These are phyloP conservation scores for Colletotrichum filicis DNA, from an alignment of 2,329 filamentous ascomycete species.

Conservation along the genomic window DNA sequence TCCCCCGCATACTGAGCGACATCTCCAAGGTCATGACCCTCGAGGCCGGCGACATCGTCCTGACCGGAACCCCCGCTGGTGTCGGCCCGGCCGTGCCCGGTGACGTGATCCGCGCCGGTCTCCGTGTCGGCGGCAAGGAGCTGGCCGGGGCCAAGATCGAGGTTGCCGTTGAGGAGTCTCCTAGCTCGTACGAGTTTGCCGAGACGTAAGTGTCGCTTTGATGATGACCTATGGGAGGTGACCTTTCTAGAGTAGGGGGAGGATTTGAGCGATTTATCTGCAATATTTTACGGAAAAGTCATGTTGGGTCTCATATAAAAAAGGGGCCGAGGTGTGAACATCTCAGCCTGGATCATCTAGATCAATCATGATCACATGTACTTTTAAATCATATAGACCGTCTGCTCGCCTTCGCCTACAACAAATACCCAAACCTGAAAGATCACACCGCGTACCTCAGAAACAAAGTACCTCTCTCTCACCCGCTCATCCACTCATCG, in stretches of 20 bases:
- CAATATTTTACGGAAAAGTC: background rate
- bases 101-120: constrained; percentile 86
- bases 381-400: constrained; percentile 16
- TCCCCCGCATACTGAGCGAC: constrained; percentile 88
- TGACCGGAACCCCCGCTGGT: constrained; percentile 98
- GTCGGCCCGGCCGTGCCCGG: constrained; percentile 88
- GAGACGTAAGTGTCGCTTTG: constrained; percentile 67
- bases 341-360: background rate
- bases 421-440: background rate
- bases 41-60: constrained; percentile 88
- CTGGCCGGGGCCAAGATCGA: constrained; percentile 87
- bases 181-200: constrained; percentile 79
- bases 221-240: background rate
- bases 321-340: background rate
- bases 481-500: background rate
- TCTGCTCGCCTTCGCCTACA: constrained; percentile 24
- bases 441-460: background rate
- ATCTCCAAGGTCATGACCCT: constrained; percentile 96
- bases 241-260: background rate
- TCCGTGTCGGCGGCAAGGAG: constrained; percentile 84
- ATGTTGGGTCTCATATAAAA: background rate
- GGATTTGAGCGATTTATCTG: background rate
- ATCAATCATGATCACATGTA: constrained; percentile 23
- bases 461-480: background rate
- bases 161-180: constrained; percentile 83